Evolutionary conservation across 208 protist species (phyloP).

Genomic region (Borovskyia barvae): DNA sequence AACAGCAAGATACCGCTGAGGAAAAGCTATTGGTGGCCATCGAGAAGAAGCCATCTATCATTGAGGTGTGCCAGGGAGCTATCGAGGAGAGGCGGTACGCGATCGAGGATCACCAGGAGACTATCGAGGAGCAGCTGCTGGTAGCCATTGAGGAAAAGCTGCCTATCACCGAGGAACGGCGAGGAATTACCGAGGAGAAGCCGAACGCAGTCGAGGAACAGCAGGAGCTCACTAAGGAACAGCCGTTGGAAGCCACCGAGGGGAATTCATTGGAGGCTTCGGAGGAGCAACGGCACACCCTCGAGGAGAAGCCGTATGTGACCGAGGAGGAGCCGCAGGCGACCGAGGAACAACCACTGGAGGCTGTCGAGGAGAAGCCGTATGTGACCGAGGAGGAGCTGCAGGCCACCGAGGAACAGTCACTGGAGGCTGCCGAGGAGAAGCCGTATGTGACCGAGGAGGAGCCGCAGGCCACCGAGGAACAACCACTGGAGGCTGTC

Average conservation of each 20-base stretch:
- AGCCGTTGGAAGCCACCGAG: no score
- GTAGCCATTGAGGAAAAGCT: background rate
- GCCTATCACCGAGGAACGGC: background rate
- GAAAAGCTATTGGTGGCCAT: background rate
- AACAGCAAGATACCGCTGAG: no score
- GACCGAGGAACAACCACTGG: conserved; percentile 4
- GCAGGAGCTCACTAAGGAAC: conserved; percentile 1
- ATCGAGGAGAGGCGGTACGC: background rate
- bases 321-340: conserved; percentile 4
- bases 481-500: background rate
- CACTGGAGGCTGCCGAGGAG: conserved; percentile 1
- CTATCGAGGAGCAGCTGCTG: no score
- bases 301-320: no score
- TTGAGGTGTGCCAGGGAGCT: no score
- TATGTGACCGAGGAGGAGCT: conserved; percentile 3
- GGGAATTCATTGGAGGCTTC: conserved; percentile 1
- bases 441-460: no score
- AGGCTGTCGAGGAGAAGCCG: background rate
- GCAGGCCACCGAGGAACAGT: conserved; percentile 5
- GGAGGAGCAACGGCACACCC: conserved; percentile 1
- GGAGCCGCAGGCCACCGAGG: background rate
- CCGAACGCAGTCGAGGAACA: conserved; percentile 8
- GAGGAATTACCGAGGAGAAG: background rate
- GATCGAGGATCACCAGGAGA: background rate
- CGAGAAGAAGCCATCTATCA: background rate